Evolutionary conservation across 1,284 basidiomycete genomes (phyloP).

Genomic region (Heterobasidion occidentale): DNA sequence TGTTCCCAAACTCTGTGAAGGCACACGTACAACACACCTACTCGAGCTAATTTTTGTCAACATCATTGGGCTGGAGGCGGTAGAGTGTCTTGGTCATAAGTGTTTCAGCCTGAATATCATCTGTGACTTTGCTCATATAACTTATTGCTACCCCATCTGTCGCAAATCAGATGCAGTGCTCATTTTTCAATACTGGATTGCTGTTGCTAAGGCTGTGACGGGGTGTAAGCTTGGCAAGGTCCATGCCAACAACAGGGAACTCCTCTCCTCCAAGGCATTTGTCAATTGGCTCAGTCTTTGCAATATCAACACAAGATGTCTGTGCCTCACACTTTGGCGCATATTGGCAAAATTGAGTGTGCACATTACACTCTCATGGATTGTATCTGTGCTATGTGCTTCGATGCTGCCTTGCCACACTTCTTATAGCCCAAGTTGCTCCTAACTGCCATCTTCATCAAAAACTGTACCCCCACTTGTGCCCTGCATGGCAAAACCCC

Average conservation of each 20-base stretch:
- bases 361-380: constrained; percentile 18
- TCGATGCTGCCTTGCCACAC: constrained; percentile 11
- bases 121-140: constrained; percentile 21
- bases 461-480: constrained; percentile 2
- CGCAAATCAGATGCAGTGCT: neutral
- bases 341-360: constrained; percentile 20
- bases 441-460: constrained; percentile 8
- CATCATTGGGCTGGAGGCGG: constrained; percentile 18
- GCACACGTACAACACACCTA: constrained; percentile 11
- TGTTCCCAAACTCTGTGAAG: constrained; percentile 7
- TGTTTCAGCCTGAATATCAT: constrained; percentile 26
- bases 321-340: constrained; percentile 22
- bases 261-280: neutral
- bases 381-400: constrained; percentile 18
- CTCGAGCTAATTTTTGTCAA: constrained; percentile 26
- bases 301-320: constrained; percentile 4
- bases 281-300: neutral
- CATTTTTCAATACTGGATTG: neutral
- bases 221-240: neutral
- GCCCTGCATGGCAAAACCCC: constrained; percentile 8
- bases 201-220: neutral
- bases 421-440: constrained; percentile 22
- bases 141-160: constrained; percentile 21
- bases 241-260: neutral
- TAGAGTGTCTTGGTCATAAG: constrained; percentile 18